phyloP scores from a whole-genome alignment of 1,139 yeast species.

The Zygoascus sp. region DNA sequence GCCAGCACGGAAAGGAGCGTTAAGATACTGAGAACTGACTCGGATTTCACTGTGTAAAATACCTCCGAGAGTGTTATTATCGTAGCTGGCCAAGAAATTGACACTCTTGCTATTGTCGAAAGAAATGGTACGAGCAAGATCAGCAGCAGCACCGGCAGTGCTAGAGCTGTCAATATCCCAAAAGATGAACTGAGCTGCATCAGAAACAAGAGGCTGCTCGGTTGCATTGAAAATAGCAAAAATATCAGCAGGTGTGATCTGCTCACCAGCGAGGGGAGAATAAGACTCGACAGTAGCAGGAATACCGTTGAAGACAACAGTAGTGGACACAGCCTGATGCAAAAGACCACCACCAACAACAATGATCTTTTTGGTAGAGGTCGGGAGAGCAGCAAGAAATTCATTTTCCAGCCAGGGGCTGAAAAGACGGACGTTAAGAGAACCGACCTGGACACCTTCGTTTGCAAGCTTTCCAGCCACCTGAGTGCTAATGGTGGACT shows the following conservation, averaged over 20 bases:
- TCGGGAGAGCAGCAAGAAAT: conserved; percentile 58
- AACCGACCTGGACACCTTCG: conserved; percentile 48
- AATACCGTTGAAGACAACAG: conserved; percentile 43
- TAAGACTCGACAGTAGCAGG: conserved; percentile 24
- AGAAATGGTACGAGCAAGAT: conserved; percentile 68
- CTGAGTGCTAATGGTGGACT: conserved; percentile 50
- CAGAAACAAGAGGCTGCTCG: conserved; percentile 13
- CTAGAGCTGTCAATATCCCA: conserved; percentile 43
- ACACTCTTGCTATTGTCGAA: conserved; percentile 55
- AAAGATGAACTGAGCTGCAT: conserved; percentile 43
- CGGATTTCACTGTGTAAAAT: conserved; percentile 71
- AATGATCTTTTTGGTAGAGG: conserved; percentile 53
- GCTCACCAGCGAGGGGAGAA: conserved; percentile 30
- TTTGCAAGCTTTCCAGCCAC: conserved; percentile 38
- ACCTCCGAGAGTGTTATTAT: conserved; percentile 70
- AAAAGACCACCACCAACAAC: conserved; percentile 61
- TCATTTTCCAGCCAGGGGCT: conserved; percentile 52
- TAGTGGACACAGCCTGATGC: conserved; percentile 69
- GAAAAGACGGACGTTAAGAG: conserved; percentile 71
- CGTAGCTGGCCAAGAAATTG: conserved; percentile 60
- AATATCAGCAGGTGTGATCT: conserved; percentile 26
- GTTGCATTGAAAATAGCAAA: conserved; percentile 16
- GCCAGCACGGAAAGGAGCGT: conserved; percentile 43
- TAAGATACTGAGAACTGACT: conserved; percentile 34
- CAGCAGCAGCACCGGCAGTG: conserved; percentile 51